Percentiles rank a stretch among this genome's conserved stretches.
phyloP scores from a whole-genome alignment of 202 grass and related monocot species.

The Hordeum pubiflorum region DNA sequence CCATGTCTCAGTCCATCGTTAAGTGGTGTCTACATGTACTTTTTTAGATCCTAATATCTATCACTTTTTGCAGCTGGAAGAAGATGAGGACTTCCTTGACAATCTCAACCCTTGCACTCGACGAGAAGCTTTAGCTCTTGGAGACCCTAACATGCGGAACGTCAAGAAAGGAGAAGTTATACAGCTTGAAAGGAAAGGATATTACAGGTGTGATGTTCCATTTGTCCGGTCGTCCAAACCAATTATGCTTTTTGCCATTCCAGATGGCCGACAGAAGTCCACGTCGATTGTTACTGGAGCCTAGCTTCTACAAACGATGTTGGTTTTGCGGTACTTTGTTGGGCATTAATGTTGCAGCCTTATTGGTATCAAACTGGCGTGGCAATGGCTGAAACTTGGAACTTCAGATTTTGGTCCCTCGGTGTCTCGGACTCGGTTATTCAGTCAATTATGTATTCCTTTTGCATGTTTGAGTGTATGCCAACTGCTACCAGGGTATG shows the following conservation, averaged over 20 bases:
- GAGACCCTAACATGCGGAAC: slow-evolving; percentile 68
- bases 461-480: neutral
- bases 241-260: slow-evolving; percentile 78
- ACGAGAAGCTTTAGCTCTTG: slow-evolving; percentile 56
- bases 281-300: slow-evolving; percentile 3
- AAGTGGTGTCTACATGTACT: neutral
- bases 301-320: neutral
- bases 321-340: neutral
- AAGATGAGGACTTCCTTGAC: slow-evolving; percentile 64
- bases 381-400: slow-evolving; percentile 19
- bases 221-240: slow-evolving; percentile 57
- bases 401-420: neutral
- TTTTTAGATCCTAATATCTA: neutral
- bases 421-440: neutral
- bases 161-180: slow-evolving; percentile 76
- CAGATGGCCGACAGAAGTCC: slow-evolving; percentile 62
- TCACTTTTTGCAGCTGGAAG: slow-evolving; percentile 49
- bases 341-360: neutral
- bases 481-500: neutral
- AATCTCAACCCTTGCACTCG: slow-evolving; percentile 68
- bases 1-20: neutral
- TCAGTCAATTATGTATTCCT: neutral
- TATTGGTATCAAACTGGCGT: slow-evolving; percentile 10
- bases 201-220: slow-evolving; percentile 76
- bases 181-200: slow-evolving; percentile 89